phyloP scores from a whole-genome alignment of 2,329 filamentous ascomycete genomes.

The Orbilia blumenaviensis region DNA sequence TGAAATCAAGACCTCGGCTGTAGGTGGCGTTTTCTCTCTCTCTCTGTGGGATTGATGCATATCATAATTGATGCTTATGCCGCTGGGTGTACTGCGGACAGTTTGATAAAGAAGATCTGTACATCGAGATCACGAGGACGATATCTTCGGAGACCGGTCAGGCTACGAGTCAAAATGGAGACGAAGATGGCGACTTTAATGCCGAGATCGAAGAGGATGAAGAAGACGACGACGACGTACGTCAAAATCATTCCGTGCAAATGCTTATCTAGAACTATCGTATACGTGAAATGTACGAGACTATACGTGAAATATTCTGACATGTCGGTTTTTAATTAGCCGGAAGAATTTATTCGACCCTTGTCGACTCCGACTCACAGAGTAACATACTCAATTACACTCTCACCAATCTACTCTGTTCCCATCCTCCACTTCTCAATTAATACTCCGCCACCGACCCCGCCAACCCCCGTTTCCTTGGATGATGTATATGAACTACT shows the following conservation, averaged over 20 bases:
- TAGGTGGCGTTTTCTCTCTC: constrained; percentile 1
- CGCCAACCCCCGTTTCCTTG: not conserved
- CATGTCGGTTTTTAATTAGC: too few relatives aligned
- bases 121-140: constrained; percentile 25
- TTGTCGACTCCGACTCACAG: not conserved
- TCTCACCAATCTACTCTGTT: constrained; percentile 54
- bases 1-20: constrained; percentile 30
- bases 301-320: too few relatives aligned
- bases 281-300: too few relatives aligned
- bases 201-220: constrained; percentile 33
- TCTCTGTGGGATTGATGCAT: too few relatives aligned
- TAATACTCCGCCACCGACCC: not conserved
- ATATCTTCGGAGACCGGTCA: not conserved
- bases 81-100: too few relatives aligned
- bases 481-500: constrained; percentile 50
- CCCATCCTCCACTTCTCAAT: constrained; percentile 55
- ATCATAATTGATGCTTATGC: too few relatives aligned
- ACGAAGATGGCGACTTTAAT: not conserved
- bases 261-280: too few relatives aligned
- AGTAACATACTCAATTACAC: constrained; percentile 51
- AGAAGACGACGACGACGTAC: constrained; percentile 31
- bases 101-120: constrained; percentile 40
- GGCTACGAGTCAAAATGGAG: not conserved
- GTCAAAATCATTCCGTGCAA: too few relatives aligned
- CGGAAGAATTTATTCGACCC: constrained; percentile 8